Conservation (phyloP, 2,329 filamentous ascomycete species). For the Fusarium anthophilum region DNA sequence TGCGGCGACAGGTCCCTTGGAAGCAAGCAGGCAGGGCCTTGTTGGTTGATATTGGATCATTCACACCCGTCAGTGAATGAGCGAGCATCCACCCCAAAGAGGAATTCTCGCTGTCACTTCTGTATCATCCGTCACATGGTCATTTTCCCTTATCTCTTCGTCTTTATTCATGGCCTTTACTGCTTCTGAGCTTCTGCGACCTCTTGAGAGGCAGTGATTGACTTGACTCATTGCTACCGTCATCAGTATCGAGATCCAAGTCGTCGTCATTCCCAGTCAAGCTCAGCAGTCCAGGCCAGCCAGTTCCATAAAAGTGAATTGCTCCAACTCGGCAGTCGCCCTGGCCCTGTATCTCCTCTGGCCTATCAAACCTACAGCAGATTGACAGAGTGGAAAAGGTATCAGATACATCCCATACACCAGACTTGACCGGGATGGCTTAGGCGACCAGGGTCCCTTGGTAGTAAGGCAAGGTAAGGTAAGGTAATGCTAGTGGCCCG, state of each 20-base stretch:
- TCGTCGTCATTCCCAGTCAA: conserved; percentile 13
- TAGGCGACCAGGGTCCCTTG: conserved; percentile 19
- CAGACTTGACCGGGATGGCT: conserved; percentile 12
- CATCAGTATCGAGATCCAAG: conserved; percentile 8
- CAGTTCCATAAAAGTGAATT: conserved; percentile 27
- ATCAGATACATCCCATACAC: conserved; percentile 27
- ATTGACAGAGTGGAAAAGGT: conserved; percentile 21
- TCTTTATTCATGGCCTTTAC: neutral
- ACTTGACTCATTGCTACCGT: neutral
- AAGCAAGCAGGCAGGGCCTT: neutral
- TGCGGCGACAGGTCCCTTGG: neutral
- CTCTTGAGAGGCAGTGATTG: neutral
- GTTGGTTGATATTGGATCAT: conserved; percentile 13
- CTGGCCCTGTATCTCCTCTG: conserved; percentile 31
- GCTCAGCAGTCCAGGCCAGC: neutral
- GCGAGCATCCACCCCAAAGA: conserved; percentile 1
- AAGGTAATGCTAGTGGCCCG: conserved; percentile 29
- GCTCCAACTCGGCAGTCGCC: conserved; percentile 43
- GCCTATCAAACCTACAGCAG: conserved; percentile 11
- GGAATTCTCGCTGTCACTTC: neutral
- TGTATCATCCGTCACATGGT: conserved; percentile 4
- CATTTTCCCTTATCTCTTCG: neutral
- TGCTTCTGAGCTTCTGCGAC: neutral
- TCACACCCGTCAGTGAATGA: conserved; percentile 18
- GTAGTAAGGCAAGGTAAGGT: conserved; percentile 9